phyloP scores from a whole-genome alignment of 805 yeast genomes.

The Candida dajiaensis region DNA sequence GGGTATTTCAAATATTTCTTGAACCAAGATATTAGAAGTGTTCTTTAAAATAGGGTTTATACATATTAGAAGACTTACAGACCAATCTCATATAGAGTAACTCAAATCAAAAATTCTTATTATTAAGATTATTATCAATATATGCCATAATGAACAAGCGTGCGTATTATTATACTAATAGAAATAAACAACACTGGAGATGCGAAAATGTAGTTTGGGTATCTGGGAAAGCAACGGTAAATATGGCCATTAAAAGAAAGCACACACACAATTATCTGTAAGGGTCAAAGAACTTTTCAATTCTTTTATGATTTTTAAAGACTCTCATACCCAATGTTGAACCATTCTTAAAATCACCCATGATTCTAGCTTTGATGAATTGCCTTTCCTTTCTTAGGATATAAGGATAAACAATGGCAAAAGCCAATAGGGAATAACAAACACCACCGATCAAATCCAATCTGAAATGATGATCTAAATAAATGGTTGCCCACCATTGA shows the following conservation, averaged over 20 bases:
- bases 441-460: slow-evolving; percentile 54
- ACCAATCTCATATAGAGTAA: no score
- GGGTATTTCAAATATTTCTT: slow-evolving; percentile 3
- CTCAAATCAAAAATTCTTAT: no score
- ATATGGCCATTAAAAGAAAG: no score
- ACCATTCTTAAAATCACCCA: slow-evolving; percentile 35
- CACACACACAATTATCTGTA: slow-evolving; percentile 26
- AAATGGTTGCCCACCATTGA: slow-evolving; percentile 76
- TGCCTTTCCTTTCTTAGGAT: slow-evolving; percentile 28
- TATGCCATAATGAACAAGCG: no score
- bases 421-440: slow-evolving; percentile 42
- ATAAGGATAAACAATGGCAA: slow-evolving; percentile 34
- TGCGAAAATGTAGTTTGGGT: not conserved
- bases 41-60: not conserved
- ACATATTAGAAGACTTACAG: no score
- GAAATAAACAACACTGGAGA: not conserved
- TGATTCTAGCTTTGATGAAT: slow-evolving; percentile 27
- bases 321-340: slow-evolving; percentile 63
- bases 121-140: no score
- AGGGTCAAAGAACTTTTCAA: slow-evolving; percentile 53
- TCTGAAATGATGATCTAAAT: slow-evolving; percentile 68
- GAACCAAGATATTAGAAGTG: not conserved
- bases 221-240: not conserved
- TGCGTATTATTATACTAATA: no score
- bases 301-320: slow-evolving; percentile 36